Evolutionary conservation across 306 rosid species (phyloP).

Genomic region (Alnus rubra): DNA sequence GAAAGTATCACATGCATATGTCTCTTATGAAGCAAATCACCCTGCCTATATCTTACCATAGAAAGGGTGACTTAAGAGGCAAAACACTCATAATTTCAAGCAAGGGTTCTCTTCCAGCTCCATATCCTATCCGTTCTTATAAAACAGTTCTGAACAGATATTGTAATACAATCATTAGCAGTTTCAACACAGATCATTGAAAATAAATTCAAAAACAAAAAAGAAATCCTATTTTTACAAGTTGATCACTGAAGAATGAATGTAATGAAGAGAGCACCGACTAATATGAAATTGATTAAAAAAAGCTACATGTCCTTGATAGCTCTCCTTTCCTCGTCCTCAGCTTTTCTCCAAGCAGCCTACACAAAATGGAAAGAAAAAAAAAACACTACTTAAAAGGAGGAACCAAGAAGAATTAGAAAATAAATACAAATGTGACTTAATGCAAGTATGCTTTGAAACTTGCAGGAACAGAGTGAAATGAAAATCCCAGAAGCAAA

Average conservation of each 20-base stretch:
- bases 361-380: slow-evolving; percentile 28
- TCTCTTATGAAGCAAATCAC: no score
- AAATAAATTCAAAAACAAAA: background rate
- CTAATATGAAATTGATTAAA: background rate
- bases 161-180: background rate
- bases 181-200: background rate
- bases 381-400: background rate
- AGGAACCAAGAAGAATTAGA: background rate
- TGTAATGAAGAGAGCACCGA: background rate
- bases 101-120: no score
- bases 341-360: slow-evolving; percentile 97
- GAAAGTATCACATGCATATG: no score
- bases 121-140: no score
- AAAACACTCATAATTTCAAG: no score
- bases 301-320: slow-evolving; percentile 25
- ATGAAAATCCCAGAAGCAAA: background rate
- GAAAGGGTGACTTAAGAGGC: no score
- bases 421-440: background rate
- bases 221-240: background rate
- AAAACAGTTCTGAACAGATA: no score
- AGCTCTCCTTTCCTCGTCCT: slow-evolving; percentile 67
- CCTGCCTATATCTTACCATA: no score
- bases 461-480: background rate
- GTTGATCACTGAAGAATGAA: no score
- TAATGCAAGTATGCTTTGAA: no score